These are phyloP conservation scores for Vigna angularis DNA, from an alignment of 306 rosid genomes.

Conservation along the genomic window DNA sequence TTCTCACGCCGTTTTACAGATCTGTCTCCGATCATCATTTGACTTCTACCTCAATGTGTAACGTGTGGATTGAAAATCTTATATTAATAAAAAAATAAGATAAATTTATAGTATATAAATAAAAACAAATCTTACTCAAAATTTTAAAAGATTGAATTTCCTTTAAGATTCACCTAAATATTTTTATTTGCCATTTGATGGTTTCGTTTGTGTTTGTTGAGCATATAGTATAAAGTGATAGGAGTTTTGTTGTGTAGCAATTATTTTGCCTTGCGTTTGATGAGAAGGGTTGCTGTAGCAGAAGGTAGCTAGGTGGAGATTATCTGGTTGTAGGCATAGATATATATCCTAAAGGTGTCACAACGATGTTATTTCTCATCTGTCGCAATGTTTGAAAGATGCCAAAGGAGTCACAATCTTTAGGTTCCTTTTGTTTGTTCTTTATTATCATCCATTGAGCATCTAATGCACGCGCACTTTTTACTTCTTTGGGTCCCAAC, in stretches of 20 bases:
- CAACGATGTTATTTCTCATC: constrained; percentile 29
- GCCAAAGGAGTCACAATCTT: constrained; percentile 48
- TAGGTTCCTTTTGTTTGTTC: constrained; percentile 52
- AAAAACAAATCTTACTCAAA: too few relatives aligned
- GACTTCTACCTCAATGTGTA: not conserved
- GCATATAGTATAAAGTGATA: not conserved
- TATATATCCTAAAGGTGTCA: constrained; percentile 27
- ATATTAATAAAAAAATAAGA: too few relatives aligned
- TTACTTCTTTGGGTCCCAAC: constrained; percentile 42
- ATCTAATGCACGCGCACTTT: constrained; percentile 46
- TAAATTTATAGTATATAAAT: too few relatives aligned
- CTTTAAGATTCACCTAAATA: too few relatives aligned
- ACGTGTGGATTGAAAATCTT: too few relatives aligned
- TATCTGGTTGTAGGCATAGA: not conserved
- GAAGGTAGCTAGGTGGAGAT: not conserved
- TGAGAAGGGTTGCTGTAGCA: constrained; percentile 11
- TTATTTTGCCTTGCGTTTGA: not conserved
- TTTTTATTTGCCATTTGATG: not conserved
- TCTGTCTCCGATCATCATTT: not conserved
- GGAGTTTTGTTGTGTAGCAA: constrained; percentile 36
- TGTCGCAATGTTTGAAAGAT: constrained; percentile 38
- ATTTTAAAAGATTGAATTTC: too few relatives aligned
- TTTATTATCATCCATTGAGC: constrained; percentile 45
- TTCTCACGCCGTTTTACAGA: not conserved
- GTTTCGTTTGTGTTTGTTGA: not conserved